Evolutionary conservation across 2,329 filamentous ascomycete species (phyloP), one percentile per base, ranked within the genome.

Genomic region (Aspergillus quadricinctus): DNA sequence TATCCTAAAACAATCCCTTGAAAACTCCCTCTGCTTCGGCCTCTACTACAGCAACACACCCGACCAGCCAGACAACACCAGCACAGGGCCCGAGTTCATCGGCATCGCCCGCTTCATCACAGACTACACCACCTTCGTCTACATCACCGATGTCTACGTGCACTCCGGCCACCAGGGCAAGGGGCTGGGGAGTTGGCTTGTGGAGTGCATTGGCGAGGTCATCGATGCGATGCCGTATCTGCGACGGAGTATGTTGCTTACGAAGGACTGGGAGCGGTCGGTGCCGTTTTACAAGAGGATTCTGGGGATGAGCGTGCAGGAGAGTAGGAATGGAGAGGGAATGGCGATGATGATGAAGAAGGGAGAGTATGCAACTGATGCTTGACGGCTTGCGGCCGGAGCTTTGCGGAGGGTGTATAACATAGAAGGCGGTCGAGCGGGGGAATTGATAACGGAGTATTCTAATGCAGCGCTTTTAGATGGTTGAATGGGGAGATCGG

Each of bases 101-200:
- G 85, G 85, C 0, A 78, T 87, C 55, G 81, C 80, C 1, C 79
- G 88, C 35, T 70, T 88, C n/a, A 75, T 90, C 52, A 91, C 88
- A 8, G 88, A 91, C 71, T 81, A 83, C 64, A 80, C 84, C 49
- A 88, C 87, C 0, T 84, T 89, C 63, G 85, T 82, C 35, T 91
- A 88, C 64, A 72, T 88, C 41, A 87, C 87, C 27, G 88, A 90
- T 65, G 83, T 89, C 21, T 90, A 87, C 69, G 76, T 90, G 23
- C 69, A 83, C 2, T 76, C 81, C 0, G 77, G 80, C 41, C 82
- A 84, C 64, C 85, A 87, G 66, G 80, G 82, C 4, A 75, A 78
- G 9, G 87, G 88, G 0, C 75, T 90, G 1, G 88, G 84, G 3
- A 80, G 76, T 46, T 90, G 86, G 85, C 72, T 90, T 66, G 81